Percentiles rank a stretch among this genome's conserved stretches.
Evolutionary conservation across 176 grass and related monocot genomes (phyloP).

Genomic region (Triticum monococcum): DNA sequence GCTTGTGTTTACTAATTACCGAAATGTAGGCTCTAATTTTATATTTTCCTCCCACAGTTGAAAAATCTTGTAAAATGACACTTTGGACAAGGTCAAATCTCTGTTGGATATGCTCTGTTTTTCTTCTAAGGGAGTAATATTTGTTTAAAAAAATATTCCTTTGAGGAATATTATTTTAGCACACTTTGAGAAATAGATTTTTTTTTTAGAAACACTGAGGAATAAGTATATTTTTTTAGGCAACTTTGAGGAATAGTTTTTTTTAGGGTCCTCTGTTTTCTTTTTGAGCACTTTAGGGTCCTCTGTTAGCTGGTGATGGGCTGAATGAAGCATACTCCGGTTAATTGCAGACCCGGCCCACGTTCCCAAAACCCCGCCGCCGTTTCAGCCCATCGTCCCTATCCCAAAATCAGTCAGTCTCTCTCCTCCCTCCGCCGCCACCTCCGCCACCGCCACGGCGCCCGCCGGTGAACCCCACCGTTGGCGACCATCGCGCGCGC

Average conservation of each 20-base stretch:
- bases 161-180: too few species aligned
- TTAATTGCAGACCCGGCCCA: neutral
- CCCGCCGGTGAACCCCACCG: neutral
- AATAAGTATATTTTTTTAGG: too few species aligned
- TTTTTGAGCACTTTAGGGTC: too few species aligned
- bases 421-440: neutral
- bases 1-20: neutral
- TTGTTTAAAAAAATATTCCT: too few species aligned
- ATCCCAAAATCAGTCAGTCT: neutral
- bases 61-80: too few species aligned
- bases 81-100: neutral
- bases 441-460: slow-evolving; percentile 20
- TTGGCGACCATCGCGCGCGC: slow-evolving; percentile 33
- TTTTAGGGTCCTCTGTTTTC: too few species aligned
- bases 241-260: too few species aligned
- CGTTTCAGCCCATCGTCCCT: neutral
- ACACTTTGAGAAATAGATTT: too few species aligned
- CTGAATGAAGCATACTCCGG: neutral
- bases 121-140: neutral
- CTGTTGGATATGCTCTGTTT: neutral
- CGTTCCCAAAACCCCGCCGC: neutral
- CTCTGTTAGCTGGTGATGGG: neutral
- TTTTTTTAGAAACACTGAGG: too few species aligned
- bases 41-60: neutral
- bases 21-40: neutral